phyloP scores from a whole-genome alignment of 768 basidiomycete genomes.

The Neoboletus magnificus region DNA sequence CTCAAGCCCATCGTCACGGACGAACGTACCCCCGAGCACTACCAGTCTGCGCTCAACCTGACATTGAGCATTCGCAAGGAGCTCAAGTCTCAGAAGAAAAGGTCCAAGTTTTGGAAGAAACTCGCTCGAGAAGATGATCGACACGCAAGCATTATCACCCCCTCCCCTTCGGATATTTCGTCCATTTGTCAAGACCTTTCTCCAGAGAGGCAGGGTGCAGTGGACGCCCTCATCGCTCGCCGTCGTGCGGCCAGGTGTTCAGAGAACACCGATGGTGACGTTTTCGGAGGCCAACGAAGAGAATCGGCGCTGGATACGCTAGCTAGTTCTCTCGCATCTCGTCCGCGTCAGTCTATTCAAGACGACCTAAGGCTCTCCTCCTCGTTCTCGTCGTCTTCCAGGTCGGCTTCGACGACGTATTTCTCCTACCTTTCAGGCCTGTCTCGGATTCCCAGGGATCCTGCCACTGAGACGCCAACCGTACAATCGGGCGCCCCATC shows the following conservation, averaged over 20 bases:
- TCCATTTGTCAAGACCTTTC: slow-evolving; percentile 25
- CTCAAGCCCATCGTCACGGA: slow-evolving; percentile 36
- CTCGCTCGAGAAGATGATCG: slow-evolving; percentile 34
- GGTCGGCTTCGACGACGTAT: slow-evolving; percentile 20
- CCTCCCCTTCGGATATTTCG: slow-evolving; percentile 32
- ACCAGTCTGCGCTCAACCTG: slow-evolving; percentile 44
- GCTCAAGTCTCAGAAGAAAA: slow-evolving; percentile 42
- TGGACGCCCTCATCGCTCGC: slow-evolving; percentile 37
- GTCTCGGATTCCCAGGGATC: slow-evolving; percentile 7
- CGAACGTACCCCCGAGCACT: slow-evolving; percentile 40
- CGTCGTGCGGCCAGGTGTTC: slow-evolving; percentile 16
- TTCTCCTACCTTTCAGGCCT: slow-evolving; percentile 10
- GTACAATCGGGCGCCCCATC: slow-evolving; percentile 13
- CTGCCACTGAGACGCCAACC: slow-evolving; percentile 16
- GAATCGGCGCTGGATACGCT: slow-evolving; percentile 18
- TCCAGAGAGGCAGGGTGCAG: slow-evolving; percentile 30
- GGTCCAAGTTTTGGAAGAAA: slow-evolving; percentile 46
- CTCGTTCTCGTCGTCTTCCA: slow-evolving; percentile 17
- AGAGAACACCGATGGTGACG: slow-evolving; percentile 17
- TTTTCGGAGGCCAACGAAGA: slow-evolving; percentile 21
- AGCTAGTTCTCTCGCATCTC: slow-evolving; percentile 21
- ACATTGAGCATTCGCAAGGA: slow-evolving; percentile 44
- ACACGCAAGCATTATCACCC: slow-evolving; percentile 22
- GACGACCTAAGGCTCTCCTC: slow-evolving; percentile 10
- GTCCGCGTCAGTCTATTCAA: slow-evolving; percentile 19